Evolutionary conservation across 1,284 basidiomycete genomes (phyloP).

Genomic region (Pholiota adiposa): DNA sequence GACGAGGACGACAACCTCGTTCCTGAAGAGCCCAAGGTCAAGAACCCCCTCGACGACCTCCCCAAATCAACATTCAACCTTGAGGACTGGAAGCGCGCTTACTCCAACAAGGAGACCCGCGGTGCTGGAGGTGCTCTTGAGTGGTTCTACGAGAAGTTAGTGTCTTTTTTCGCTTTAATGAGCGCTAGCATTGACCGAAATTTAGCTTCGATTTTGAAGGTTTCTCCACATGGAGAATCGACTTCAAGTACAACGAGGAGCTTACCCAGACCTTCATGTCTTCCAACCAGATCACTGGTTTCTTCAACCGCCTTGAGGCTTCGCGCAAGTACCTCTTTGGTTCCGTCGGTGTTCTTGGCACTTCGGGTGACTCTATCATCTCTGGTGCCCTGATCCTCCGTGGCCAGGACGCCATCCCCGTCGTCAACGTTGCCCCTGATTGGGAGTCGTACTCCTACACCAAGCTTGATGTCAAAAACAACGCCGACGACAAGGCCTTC

Average conservation of each 20-base stretch:
- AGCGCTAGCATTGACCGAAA: background rate
- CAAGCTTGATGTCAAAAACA: conserved; percentile 65
- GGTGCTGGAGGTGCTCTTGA: conserved; percentile 74
- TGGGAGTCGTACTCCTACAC: conserved; percentile 89
- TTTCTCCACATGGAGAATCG: conserved; percentile 90
- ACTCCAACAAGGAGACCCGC: conserved; percentile 96
- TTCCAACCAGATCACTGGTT: conserved; percentile 87
- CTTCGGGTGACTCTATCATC: conserved; percentile 72
- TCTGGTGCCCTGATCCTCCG: conserved; percentile 83
- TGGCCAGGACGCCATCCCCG: conserved; percentile 72
- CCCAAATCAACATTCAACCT: conserved; percentile 94
- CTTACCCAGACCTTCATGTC: conserved; percentile 95
- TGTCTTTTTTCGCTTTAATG: conserved; percentile 12
- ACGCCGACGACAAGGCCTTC: conserved; percentile 80
- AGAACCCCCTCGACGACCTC: conserved; percentile 93
- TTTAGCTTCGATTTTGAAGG: conserved; percentile 87
- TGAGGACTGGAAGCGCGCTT: conserved; percentile 97
- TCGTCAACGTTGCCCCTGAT: conserved; percentile 88
- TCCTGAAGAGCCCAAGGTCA: conserved; percentile 62
- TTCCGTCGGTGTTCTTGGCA: conserved; percentile 90
- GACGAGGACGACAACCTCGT: conserved; percentile 56
- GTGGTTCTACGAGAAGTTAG: conserved; percentile 92
- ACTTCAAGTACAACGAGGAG: conserved; percentile 98
- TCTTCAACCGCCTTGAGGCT: conserved; percentile 96
- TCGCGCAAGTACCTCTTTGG: conserved; percentile 96